These are phyloP conservation scores for Pterocarpus macrocarpus DNA, from an alignment of 306 rosid genomes.

Conservation along the genomic window DNA sequence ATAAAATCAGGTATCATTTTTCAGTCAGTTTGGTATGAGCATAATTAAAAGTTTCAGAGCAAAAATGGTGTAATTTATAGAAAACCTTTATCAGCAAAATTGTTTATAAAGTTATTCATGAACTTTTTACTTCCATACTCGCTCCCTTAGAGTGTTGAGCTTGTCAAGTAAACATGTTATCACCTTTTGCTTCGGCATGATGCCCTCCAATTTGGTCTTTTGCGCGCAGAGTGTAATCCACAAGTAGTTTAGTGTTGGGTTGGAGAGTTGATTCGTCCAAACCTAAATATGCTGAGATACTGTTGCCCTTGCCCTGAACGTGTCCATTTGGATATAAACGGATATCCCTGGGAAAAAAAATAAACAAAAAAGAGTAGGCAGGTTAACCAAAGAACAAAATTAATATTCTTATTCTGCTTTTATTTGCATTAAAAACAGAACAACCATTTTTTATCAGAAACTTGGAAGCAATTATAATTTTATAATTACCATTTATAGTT, in stretches of 20 bases:
- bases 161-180: neutral
- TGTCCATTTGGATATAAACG: slow-evolving; percentile 38
- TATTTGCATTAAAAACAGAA: neutral
- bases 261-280: slow-evolving; percentile 40
- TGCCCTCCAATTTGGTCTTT: slow-evolving; percentile 41
- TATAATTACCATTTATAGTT: slow-evolving; percentile 50
- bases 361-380: neutral
- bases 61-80: too few species aligned
- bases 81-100: too few species aligned
- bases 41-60: too few species aligned
- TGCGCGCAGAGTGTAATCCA: slow-evolving; percentile 27
- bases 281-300: slow-evolving; percentile 41
- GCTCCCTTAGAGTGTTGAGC: neutral
- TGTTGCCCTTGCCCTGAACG: slow-evolving; percentile 41
- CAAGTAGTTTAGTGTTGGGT: slow-evolving; percentile 31
- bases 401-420: neutral
- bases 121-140: too few species aligned
- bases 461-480: neutral
- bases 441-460: too few species aligned
- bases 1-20: too few species aligned
- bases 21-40: too few species aligned
- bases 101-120: neutral
- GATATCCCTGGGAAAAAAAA: slow-evolving; percentile 33
- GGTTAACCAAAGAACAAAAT: neutral
- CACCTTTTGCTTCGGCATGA: slow-evolving; percentile 44